A percentile compares a stretch with the other conserved stretches of the same genome.
Evolutionary conservation across 148 eudicot genomes (phyloP).

Genomic region (Rhododendron simsii): DNA sequence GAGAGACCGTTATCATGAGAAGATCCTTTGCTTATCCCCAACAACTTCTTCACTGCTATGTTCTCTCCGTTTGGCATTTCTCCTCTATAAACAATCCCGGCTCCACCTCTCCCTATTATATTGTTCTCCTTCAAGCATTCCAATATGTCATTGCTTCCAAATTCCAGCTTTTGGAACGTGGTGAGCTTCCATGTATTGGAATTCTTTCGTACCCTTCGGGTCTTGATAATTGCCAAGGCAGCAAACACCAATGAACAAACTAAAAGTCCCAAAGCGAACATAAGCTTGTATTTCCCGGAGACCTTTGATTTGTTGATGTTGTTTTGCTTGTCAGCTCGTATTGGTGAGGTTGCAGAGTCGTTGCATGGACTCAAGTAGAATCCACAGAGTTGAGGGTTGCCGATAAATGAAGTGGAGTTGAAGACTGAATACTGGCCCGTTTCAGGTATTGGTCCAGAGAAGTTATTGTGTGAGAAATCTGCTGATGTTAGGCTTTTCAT

Average conservation of each 20-base stretch:
- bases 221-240: constrained; percentile 37
- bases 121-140: constrained; percentile 50
- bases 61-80: constrained; percentile 54
- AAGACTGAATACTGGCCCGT: constrained; percentile 41
- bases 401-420: constrained; percentile 38
- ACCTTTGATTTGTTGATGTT: constrained; percentile 15
- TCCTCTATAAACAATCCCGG: constrained; percentile 54
- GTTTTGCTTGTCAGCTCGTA: background rate
- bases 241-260: constrained; percentile 28
- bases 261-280: constrained; percentile 33
- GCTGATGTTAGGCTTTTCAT: constrained; percentile 60
- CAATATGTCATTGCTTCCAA: constrained; percentile 35
- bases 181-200: constrained; percentile 48
- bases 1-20: constrained; percentile 54
- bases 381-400: constrained; percentile 42
- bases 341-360: constrained; percentile 13
- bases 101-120: constrained; percentile 58
- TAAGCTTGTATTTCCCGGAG: constrained; percentile 29
- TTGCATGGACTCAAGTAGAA: constrained; percentile 31
- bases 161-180: constrained; percentile 49
- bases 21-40: constrained; percentile 36
- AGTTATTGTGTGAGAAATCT: constrained; percentile 55
- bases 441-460: constrained; percentile 46
- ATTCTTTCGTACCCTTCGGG: constrained; percentile 23
- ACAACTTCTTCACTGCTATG: constrained; percentile 49